phyloP scores from a whole-genome alignment of 139 green algal species.

The Microglena sp. region DNA sequence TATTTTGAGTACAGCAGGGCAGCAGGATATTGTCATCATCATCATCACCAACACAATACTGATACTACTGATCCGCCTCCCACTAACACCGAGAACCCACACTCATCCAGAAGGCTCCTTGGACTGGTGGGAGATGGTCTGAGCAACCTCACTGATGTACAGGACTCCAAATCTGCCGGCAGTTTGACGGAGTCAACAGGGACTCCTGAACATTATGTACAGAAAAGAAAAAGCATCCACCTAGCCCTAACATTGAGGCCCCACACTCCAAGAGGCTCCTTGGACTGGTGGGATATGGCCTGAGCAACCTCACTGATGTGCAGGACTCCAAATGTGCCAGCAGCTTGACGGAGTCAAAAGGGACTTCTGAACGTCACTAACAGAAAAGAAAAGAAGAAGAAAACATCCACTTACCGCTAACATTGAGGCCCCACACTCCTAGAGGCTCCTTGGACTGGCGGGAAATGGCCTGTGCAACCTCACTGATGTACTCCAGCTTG shows the following conservation, averaged over 20 bases:
- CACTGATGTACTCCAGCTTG: conserved; percentile 2
- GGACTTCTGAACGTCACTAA: too few relatives aligned
- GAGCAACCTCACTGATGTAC: not conserved
- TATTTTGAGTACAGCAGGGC: too few relatives aligned
- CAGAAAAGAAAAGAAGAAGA: not conserved
- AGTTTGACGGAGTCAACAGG: too few relatives aligned
- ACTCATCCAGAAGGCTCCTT: not conserved
- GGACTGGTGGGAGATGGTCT: not conserved
- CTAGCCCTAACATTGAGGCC: not conserved
- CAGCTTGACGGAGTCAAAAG: too few relatives aligned
- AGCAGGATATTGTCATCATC: too few relatives aligned
- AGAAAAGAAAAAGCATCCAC: not conserved
- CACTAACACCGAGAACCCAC: not conserved
- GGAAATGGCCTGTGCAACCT: not conserved
- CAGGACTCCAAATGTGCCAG: too few relatives aligned
- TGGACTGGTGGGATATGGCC: not conserved
- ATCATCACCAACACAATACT: too few relatives aligned
- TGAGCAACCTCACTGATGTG: not conserved
- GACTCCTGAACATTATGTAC: too few relatives aligned
- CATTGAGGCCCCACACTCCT: not conserved
- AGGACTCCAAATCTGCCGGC: too few relatives aligned
- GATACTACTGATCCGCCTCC: not conserved
- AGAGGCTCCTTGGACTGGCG: not conserved
- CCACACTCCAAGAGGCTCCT: conserved; percentile 1
- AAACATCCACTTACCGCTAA: not conserved